These are phyloP conservation scores for Heliamphora exappendiculata DNA, from an alignment of 148 eudicot genomes.

Conservation along the genomic window DNA sequence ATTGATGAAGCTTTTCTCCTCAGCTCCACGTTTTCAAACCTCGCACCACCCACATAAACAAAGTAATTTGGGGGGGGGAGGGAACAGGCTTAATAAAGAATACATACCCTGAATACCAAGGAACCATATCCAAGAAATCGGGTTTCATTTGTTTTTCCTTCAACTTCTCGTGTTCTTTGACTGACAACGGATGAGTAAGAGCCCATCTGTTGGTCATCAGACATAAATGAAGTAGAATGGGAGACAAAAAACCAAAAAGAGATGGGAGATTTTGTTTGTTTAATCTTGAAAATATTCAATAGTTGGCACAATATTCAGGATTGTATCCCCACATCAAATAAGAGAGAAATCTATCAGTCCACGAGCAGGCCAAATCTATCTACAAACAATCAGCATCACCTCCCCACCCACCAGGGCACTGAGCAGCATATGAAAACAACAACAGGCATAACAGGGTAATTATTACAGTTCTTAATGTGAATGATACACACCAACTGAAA, in stretches of 20 bases:
- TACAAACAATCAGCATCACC: not conserved
- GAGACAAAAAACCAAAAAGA: not conserved
- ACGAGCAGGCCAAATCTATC: not conserved
- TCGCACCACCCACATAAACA: not conserved
- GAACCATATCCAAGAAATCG: conserved; percentile 95
- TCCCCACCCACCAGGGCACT: not conserved
- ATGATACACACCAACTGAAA: not conserved
- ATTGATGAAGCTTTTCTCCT: not conserved
- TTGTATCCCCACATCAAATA: not conserved
- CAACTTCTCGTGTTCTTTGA: conserved; percentile 62
- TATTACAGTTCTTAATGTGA: not conserved
- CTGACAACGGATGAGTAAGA: conserved; percentile 88
- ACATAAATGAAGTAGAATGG: conserved; percentile 16
- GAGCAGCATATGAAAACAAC: not conserved
- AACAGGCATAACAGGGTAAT: not conserved
- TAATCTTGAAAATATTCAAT: not conserved
- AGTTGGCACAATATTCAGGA: not conserved
- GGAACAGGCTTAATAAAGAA: conserved; percentile 3
- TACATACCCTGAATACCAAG: conserved; percentile 98
- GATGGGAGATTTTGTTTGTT: not conserved
- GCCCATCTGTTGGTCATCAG: conserved; percentile 73
- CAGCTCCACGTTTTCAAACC: not conserved
- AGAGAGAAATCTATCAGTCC: not conserved
- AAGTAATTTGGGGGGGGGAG: conserved; percentile 3
- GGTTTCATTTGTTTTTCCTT: conserved; percentile 78